Percentiles rank a stretch among this genome's conserved stretches.
These are phyloP conservation scores for Amanita rimosa DNA, from an alignment of 768 basidiomycete species.

Conservation along the genomic window DNA sequence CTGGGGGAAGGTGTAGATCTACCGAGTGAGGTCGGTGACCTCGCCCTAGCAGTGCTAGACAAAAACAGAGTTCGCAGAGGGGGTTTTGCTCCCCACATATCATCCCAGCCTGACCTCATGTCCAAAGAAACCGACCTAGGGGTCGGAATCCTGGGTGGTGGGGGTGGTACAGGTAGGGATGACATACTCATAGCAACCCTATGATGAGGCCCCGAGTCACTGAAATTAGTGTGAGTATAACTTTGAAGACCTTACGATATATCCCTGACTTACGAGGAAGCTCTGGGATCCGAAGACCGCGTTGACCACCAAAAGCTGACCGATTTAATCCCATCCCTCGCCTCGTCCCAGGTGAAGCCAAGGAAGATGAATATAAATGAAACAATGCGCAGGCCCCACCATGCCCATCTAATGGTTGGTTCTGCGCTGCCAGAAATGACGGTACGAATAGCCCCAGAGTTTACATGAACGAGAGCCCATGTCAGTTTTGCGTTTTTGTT, in stretches of 20 bases:
- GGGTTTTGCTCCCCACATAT: conserved; percentile 22
- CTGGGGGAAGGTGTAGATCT: background rate
- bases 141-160: background rate
- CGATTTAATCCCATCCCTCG: conserved; percentile 24
- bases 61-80: background rate
- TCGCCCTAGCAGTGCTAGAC: background rate
- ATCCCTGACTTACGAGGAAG: background rate
- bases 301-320: conserved; percentile 6
- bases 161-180: background rate
- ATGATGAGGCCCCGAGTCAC: background rate
- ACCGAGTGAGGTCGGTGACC: conserved; percentile 1
- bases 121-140: conserved; percentile 13
- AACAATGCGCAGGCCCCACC: conserved; percentile 30
- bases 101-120: conserved; percentile 41
- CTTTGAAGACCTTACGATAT: background rate
- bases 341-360: conserved; percentile 23
- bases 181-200: background rate
- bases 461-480: conserved; percentile 35
- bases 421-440: conserved; percentile 15
- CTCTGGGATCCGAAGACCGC: background rate
- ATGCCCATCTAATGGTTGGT: conserved; percentile 17
- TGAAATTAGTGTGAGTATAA: background rate
- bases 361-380: conserved; percentile 28
- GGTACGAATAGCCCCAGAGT: conserved; percentile 26
- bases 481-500: conserved; percentile 22